Conservation (phyloP, 2,329 filamentous ascomycete species). For the Hymenoscyphus fructigenus region DNA sequence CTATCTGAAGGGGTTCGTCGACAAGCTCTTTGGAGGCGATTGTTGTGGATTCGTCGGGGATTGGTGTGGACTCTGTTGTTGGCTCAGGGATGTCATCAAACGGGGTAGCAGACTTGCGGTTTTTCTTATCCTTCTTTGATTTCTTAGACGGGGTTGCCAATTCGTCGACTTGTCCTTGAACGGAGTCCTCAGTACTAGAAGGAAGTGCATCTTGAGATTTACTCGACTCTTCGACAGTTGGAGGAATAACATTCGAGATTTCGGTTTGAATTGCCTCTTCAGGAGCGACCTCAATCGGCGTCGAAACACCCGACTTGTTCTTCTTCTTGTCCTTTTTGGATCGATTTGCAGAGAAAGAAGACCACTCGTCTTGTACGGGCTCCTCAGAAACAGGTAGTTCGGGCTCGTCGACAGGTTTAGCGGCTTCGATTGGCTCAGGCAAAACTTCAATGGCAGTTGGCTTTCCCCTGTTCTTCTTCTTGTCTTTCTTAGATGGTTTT, state of each 20-base stretch:
- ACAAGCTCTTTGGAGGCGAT: constrained; percentile 3
- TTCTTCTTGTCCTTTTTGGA: constrained; percentile 19
- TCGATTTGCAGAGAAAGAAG: constrained; percentile 5
- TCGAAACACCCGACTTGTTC: constrained; percentile 5
- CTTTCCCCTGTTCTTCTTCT: constrained; percentile 18
- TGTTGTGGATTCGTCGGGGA: background rate
- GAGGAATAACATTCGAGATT: background rate
- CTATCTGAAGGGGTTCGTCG: constrained; percentile 2
- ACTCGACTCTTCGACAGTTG: background rate
- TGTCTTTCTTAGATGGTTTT: constrained; percentile 38
- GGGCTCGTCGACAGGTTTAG: background rate
- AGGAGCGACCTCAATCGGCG: background rate
- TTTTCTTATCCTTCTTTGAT: constrained; percentile 19
- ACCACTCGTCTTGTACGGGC: constrained; percentile 3
- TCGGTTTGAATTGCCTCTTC: background rate
- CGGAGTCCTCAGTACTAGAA: background rate
- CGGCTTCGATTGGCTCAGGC: background rate
- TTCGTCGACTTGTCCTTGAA: background rate
- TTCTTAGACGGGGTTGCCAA: constrained; percentile 8
- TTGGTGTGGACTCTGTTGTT: background rate
- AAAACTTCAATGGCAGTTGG: constrained; percentile 5
- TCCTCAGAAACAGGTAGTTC: background rate
- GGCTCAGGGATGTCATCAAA: constrained; percentile 6
- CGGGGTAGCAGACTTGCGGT: constrained; percentile 8
- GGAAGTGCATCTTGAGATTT: background rate